These are phyloP conservation scores for Chaetomiaceae sp. DNA, from an alignment of 2,329 filamentous ascomycete genomes.

Conservation along the genomic window DNA sequence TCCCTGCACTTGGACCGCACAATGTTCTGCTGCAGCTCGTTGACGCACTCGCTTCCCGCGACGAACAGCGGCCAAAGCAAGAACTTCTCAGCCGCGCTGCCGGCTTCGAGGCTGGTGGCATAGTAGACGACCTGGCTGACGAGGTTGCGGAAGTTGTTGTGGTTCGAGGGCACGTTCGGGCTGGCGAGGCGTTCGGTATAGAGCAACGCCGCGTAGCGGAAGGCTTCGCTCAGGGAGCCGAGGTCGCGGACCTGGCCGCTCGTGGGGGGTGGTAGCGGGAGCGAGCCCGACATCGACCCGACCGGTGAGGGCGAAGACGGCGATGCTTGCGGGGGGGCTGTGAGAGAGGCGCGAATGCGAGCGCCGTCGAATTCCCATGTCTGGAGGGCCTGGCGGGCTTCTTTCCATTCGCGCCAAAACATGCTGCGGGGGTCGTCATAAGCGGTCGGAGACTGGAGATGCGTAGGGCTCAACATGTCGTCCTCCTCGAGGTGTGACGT, in stretches of 20 bases:
- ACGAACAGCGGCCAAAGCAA: slow-evolving; percentile 92
- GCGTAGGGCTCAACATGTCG: slow-evolving; percentile 43
- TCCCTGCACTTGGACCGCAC: slow-evolving; percentile 77
- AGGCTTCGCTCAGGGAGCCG: slow-evolving; percentile 79
- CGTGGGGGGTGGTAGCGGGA: slow-evolving; percentile 36
- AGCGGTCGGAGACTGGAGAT: slow-evolving; percentile 39
- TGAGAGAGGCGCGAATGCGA: slow-evolving; percentile 46
- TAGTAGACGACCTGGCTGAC: slow-evolving; percentile 81
- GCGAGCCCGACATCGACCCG: slow-evolving; percentile 4
- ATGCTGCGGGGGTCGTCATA: slow-evolving; percentile 56
- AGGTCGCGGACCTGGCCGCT: slow-evolving; percentile 67
- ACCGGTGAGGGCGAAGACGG: background rate
- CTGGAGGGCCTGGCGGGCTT: slow-evolving; percentile 69
- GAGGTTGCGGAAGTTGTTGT: slow-evolving; percentile 76
- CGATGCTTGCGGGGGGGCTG: slow-evolving; percentile 5
- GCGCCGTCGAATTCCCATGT: slow-evolving; percentile 71
- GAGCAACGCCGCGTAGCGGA: slow-evolving; percentile 81
- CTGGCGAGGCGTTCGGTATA: slow-evolving; percentile 85
- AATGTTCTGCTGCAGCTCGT: slow-evolving; percentile 71
- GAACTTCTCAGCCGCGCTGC: slow-evolving; percentile 75
- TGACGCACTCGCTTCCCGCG: slow-evolving; percentile 81
- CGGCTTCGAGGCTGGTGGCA: slow-evolving; percentile 71
- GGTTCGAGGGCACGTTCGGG: slow-evolving; percentile 65
- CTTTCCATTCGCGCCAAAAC: slow-evolving; percentile 88
- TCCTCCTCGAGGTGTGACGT: slow-evolving; percentile 50